Conservation (phyloP, 768 basidiomycete species). For the Mycena haematopus region DNA sequence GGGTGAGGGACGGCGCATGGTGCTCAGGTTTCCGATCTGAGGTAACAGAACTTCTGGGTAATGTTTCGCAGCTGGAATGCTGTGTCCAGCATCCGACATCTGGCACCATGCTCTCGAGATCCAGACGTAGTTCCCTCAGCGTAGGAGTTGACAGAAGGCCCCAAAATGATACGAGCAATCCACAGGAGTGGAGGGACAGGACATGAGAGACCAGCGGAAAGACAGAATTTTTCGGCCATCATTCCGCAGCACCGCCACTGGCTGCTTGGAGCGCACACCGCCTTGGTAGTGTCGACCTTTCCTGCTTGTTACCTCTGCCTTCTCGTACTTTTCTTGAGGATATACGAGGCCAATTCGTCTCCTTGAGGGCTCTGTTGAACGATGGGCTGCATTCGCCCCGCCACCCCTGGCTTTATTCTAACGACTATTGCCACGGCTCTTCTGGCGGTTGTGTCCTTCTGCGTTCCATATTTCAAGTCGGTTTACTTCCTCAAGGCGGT, state of each 20-base stretch:
- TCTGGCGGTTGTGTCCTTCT: constrained; percentile 88
- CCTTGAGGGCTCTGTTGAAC: not conserved
- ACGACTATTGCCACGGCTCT: constrained; percentile 81
- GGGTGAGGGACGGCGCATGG: not conserved
- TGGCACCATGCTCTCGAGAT: too few relatives aligned
- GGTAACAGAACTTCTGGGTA: not conserved
- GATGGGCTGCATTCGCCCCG: constrained; percentile 78
- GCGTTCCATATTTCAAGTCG: constrained; percentile 87
- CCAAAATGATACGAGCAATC: too few relatives aligned
- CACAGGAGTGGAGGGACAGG: too few relatives aligned
- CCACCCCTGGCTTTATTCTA: constrained; percentile 88
- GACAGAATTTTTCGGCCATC: too few relatives aligned
- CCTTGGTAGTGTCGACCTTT: not conserved
- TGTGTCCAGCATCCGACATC: too few relatives aligned
- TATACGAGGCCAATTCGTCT: not conserved
- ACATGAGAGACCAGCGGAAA: too few relatives aligned
- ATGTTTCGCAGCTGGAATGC: not conserved
- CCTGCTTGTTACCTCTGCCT: not conserved
- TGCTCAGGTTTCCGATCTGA: not conserved
- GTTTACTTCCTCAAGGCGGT: constrained; percentile 88
- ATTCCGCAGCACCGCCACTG: not conserved
- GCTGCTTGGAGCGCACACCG: not conserved
- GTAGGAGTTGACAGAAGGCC: too few relatives aligned
- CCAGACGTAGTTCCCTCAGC: too few relatives aligned
- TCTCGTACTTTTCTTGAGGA: not conserved